A percentile compares a stretch with the other conserved stretches of the same genome.
Evolutionary conservation across 2,329 filamentous ascomycete species (phyloP).

Genomic region (Aspergillus versicolor): DNA sequence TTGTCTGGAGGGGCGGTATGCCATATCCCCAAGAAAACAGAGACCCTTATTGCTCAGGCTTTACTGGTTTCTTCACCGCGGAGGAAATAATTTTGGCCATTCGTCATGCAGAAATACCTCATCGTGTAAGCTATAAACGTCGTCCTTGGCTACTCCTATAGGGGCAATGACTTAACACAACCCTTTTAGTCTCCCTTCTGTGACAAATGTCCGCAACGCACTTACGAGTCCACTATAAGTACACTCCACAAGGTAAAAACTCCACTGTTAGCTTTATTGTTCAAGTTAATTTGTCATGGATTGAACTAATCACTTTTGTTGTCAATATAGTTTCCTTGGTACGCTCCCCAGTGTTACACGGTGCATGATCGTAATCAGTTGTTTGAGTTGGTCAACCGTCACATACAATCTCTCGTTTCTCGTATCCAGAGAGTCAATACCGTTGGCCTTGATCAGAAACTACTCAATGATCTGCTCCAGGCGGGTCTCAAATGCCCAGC

Average conservation of each 20-base stretch:
- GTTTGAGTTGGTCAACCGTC: conserved; percentile 47
- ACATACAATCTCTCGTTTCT: conserved; percentile 70
- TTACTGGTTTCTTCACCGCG: conserved; percentile 50
- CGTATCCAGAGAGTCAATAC: conserved; percentile 49
- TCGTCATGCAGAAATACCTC: conserved; percentile 50
- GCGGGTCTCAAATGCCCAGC: conserved; percentile 43
- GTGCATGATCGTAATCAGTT: conserved; percentile 48
- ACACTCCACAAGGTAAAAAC: conserved; percentile 49
- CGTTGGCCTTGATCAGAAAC: conserved; percentile 40
- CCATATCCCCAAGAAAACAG: conserved; percentile 34
- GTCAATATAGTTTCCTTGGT: conserved; percentile 51
- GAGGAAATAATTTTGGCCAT: conserved; percentile 51
- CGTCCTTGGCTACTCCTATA: neutral
- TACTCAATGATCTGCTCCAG: conserved; percentile 40
- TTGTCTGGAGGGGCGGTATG: conserved; percentile 44
- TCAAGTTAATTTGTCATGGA: neutral
- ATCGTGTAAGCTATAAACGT: conserved; percentile 43
- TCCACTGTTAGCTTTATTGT: neutral
- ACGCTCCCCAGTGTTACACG: conserved; percentile 44
- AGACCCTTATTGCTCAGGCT: conserved; percentile 50
- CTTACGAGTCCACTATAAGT: conserved; percentile 53
- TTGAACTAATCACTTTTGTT: conserved; percentile 13
- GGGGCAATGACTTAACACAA: neutral
- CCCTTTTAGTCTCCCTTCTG: conserved; percentile 48
- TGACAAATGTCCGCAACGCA: conserved; percentile 51